Evolutionary conservation across 805 yeast genomes (phyloP).

Genomic region (Tetrapisispora taiwanensis): DNA sequence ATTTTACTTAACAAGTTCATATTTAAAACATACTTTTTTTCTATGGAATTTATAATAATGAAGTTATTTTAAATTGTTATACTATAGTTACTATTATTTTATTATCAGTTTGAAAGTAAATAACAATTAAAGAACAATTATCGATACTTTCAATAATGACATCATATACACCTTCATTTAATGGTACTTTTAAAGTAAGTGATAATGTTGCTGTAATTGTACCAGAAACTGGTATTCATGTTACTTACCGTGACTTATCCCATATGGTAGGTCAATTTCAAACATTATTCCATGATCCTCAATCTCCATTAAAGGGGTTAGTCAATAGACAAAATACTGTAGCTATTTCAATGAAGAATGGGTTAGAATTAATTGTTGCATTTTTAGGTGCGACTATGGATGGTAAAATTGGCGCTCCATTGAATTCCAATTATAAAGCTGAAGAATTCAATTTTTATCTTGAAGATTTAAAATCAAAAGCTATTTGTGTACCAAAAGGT

Average conservation of each 20-base stretch:
- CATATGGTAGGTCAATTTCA: conserved; percentile 40
- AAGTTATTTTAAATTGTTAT: too few relatives aligned
- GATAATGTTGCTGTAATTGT: conserved; percentile 35
- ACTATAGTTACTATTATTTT: too few relatives aligned
- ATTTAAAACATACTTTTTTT: too few relatives aligned
- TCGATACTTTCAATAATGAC: neutral
- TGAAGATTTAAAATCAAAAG: conserved; percentile 47
- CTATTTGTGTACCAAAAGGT: conserved; percentile 49
- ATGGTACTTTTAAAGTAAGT: conserved; percentile 29
- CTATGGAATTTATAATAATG: too few relatives aligned
- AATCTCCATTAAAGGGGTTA: conserved; percentile 33
- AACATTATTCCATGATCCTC: conserved; percentile 33
- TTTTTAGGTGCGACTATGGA: conserved; percentile 50
- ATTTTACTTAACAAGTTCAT: too few relatives aligned
- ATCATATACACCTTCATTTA: conserved; percentile 30
- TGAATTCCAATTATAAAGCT: conserved; percentile 53
- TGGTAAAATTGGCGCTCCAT: conserved; percentile 55
- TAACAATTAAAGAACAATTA: too few relatives aligned
- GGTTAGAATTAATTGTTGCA: conserved; percentile 45
- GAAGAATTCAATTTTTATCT: conserved; percentile 56
- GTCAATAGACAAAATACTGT: conserved; percentile 36
- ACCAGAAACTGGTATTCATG: conserved; percentile 37
- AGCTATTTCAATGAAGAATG: conserved; percentile 53
- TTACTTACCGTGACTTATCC: conserved; percentile 37
- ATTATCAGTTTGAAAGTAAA: too few relatives aligned